Evolutionary conservation across 2,329 filamentous ascomycete genomes (phyloP), one percentile per base, ranked within the genome.

Genomic region (Cylindrodendrum hubeiense): DNA sequence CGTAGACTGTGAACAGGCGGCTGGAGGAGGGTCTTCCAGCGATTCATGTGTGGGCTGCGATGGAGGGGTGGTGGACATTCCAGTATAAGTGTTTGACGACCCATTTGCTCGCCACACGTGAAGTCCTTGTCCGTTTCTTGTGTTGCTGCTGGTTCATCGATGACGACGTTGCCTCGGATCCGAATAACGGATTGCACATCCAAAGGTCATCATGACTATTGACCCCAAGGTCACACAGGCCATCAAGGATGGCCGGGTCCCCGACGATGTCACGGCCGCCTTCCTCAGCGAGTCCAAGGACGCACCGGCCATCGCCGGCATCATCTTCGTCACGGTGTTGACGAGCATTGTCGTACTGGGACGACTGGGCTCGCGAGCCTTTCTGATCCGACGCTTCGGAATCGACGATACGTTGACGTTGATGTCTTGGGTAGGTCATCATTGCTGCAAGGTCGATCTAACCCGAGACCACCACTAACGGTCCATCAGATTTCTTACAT

Each of bases 281-380:
- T 79, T 77, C 53, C 75, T 83, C 44, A 74, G 77, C 59, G 70
- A 83, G 67, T 77, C 71, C 54, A 78, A 73, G 30, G 81, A 83
- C 54, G 65, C 68, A 8, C 67, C 79, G 1, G 76, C 82, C 6
- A 79, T 83, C 66, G 74, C 75, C 5, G 81, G 79, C 2, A 82
- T 82, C 34, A 74, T 81, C 19, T 71, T 81, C 53, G 75, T 83
- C 30, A 74, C 77, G 2, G 71, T 71, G 15, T 21, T 83, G 41
- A 77, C 80, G 2, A 72, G 72, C 47, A 44, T 79, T 1, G 54
- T 83, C 19, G 79, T 83, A 1, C 61, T 77, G 1, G 70, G 74
- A 8, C 74, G 81, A 21, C 68, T 79, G 30, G 63, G 75, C 24
- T 80, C 81, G 2, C 74, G 82, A 44, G 65, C 74, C 7, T 76